A percentile compares a stretch with the other conserved stretches of the same genome.
phyloP scores from a whole-genome alignment of 129 eudicot species.

The Saposhnikovia divaricata region DNA sequence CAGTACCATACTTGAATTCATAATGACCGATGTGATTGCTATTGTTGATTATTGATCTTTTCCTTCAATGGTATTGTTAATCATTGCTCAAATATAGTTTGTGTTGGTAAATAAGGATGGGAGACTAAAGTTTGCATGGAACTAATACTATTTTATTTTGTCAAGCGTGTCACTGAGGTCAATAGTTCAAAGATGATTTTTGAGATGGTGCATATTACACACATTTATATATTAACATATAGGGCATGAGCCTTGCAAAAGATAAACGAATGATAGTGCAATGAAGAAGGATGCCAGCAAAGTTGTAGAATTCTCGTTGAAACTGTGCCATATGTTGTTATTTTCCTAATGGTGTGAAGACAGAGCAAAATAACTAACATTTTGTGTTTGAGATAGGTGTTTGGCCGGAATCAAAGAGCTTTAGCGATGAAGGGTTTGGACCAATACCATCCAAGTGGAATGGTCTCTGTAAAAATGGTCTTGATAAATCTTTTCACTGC shows the following conservation, averaged over 20 bases:
- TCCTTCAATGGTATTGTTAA: background rate
- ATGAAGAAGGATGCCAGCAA: background rate
- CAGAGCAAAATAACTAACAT: slow-evolving; percentile 10
- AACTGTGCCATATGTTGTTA: background rate
- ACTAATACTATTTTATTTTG: background rate
- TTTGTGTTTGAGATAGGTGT: slow-evolving; percentile 42
- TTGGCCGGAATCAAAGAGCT: slow-evolving; percentile 95
- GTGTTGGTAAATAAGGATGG: slow-evolving; percentile 6
- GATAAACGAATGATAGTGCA: background rate
- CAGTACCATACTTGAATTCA: slow-evolving; percentile 6
- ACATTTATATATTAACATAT: too few relatives aligned
- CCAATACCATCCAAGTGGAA: slow-evolving; percentile 85
- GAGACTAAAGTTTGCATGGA: background rate
- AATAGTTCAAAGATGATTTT: background rate
- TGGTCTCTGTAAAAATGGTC: slow-evolving; percentile 67
- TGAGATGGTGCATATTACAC: background rate
- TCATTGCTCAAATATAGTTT: slow-evolving; percentile 4
- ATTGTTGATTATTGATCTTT: background rate
- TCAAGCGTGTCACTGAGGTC: background rate
- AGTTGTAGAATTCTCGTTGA: background rate
- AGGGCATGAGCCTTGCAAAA: background rate
- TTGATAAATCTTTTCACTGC: slow-evolving; percentile 58
- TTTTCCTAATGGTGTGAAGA: background rate
- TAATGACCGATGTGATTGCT: background rate
- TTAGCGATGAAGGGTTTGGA: slow-evolving; percentile 71